Conservation (phyloP, 2,329 filamentous ascomycete genomes). For the Claviceps sp. region DNA sequence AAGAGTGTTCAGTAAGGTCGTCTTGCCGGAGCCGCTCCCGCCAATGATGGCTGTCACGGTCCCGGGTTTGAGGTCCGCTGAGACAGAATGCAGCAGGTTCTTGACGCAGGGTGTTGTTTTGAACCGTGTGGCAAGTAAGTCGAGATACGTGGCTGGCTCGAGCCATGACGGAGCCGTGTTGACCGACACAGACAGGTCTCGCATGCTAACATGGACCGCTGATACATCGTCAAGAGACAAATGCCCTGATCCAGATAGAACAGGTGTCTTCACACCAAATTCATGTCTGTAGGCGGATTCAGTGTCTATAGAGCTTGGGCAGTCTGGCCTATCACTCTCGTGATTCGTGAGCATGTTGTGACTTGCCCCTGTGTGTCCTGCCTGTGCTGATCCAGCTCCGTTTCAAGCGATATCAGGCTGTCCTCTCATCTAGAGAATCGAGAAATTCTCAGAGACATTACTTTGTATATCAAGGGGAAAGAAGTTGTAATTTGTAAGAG, state of each 20-base stretch:
- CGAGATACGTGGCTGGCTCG: constrained; percentile 32
- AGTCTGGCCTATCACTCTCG: constrained; percentile 20
- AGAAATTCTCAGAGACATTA: too few species aligned
- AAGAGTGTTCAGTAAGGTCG: constrained; percentile 56
- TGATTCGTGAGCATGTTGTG: neutral
- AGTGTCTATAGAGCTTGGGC: constrained; percentile 19
- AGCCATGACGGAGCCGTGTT: constrained; percentile 43
- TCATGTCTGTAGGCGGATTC: constrained; percentile 8
- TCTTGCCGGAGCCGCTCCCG: constrained; percentile 61
- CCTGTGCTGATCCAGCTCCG: neutral
- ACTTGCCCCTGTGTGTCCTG: neutral
- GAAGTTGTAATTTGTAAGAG: too few species aligned
- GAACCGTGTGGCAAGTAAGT: constrained; percentile 24
- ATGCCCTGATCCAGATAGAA: constrained; percentile 21
- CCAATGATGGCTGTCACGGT: constrained; percentile 65
- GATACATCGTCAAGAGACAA: constrained; percentile 40
- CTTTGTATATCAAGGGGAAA: too few species aligned
- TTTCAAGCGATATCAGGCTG: too few species aligned
- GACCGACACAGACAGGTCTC: constrained; percentile 40
- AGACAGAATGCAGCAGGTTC: constrained; percentile 47
- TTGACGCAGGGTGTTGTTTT: constrained; percentile 28
- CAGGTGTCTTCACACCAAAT: constrained; percentile 12
- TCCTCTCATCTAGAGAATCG: too few species aligned
- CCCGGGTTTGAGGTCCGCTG: constrained; percentile 49
- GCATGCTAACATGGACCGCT: constrained; percentile 39